Conservation (phyloP, 352 stramenopile genomes). For the Phytopythium vexans region DNA sequence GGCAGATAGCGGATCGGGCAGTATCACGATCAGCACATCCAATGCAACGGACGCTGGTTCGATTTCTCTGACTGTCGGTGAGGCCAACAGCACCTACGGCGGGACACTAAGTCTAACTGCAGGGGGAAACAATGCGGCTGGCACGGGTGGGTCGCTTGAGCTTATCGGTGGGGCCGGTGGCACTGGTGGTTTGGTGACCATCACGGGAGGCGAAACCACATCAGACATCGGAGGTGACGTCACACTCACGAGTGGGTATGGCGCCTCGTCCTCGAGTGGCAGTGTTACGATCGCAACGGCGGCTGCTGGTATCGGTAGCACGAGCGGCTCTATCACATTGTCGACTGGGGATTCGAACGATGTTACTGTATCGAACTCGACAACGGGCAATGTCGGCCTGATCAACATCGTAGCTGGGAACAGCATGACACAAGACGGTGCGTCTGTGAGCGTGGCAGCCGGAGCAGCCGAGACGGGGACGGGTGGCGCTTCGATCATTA, state of each 20-base stretch:
- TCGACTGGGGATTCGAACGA: conserved; percentile 7
- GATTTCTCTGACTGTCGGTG: conserved; percentile 13
- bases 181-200: conserved; percentile 23
- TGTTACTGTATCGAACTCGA: not conserved
- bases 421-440: not conserved
- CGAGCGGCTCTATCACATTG: conserved; percentile 17
- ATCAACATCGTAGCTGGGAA: conserved; percentile 28
- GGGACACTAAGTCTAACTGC: conserved; percentile 29
- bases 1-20: conserved; percentile 8
- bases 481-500: conserved; percentile 7
- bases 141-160: conserved; percentile 9
- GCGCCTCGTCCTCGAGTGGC: conserved; percentile 15
- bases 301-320: conserved; percentile 10
- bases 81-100: conserved; percentile 10
- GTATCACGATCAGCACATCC: conserved; percentile 17
- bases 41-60: conserved; percentile 11
- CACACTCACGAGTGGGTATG: conserved; percentile 9
- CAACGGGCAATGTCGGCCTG: conserved; percentile 16
- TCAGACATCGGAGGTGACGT: conserved; percentile 10
- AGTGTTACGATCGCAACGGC: conserved; percentile 19
- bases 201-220: conserved; percentile 26
- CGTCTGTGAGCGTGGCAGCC: not conserved
- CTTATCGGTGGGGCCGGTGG: conserved; percentile 12
- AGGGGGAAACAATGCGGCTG: conserved; percentile 10
- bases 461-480: not conserved